Conservation (phyloP, 1,284 basidiomycete genomes). For the Apiotrichum sp. region DNA sequence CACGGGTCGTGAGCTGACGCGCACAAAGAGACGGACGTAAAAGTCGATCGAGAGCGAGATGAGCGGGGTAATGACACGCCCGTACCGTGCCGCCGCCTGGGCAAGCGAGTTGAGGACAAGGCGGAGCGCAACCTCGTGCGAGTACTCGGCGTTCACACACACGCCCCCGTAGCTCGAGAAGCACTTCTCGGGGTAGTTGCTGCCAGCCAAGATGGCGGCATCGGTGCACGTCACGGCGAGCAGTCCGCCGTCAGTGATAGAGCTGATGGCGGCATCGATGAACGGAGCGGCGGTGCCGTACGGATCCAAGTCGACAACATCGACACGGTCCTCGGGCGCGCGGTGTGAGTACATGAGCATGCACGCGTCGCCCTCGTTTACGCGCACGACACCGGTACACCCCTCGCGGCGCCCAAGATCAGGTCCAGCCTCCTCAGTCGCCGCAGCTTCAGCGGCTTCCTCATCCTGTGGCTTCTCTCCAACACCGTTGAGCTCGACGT, state of each 20-base stretch:
- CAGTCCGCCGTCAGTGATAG: slow-evolving; percentile 81
- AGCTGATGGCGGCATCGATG: slow-evolving; percentile 93
- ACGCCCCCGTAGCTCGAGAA: slow-evolving; percentile 96
- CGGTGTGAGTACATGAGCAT: slow-evolving; percentile 88
- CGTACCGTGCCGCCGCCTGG: slow-evolving; percentile 82
- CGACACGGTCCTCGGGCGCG: slow-evolving; percentile 64
- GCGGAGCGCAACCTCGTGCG: slow-evolving; percentile 85
- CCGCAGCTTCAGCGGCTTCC: not conserved
- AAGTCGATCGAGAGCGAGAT: slow-evolving; percentile 95
- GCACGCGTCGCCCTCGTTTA: slow-evolving; percentile 91
- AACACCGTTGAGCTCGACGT: slow-evolving; percentile 82
- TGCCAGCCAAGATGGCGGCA: slow-evolving; percentile 84
- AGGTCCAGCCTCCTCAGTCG: slow-evolving; percentile 13
- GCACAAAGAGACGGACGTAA: slow-evolving; percentile 88
- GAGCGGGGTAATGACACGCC: slow-evolving; percentile 84
- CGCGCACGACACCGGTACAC: slow-evolving; percentile 59
- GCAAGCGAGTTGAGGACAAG: slow-evolving; percentile 81
- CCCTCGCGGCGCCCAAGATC: slow-evolving; percentile 37
- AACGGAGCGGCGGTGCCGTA: slow-evolving; percentile 97
- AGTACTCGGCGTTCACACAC: slow-evolving; percentile 84
- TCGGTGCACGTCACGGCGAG: slow-evolving; percentile 97
- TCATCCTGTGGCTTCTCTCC: slow-evolving; percentile 53
- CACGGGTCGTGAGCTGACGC: slow-evolving; percentile 66
- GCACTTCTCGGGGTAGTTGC: slow-evolving; percentile 95
- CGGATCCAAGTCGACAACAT: slow-evolving; percentile 93